phyloP scores from a whole-genome alignment of 2,329 filamentous ascomycete species.

The Shiraia sp. region DNA sequence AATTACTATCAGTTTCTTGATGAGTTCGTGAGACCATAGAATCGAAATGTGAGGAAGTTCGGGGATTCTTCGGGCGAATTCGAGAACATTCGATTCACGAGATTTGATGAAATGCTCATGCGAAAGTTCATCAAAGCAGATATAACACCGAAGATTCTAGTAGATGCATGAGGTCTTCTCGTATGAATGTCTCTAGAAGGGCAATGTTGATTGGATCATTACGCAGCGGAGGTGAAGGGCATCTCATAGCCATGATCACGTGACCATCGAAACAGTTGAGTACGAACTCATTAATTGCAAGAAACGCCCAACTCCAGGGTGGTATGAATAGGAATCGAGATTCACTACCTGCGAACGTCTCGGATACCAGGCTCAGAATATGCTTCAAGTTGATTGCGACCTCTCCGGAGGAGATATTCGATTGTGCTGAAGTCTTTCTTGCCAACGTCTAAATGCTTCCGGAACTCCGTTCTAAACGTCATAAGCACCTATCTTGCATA shows the following conservation, averaged over 20 bases:
- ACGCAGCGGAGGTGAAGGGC: no score
- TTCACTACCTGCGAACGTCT: slow-evolving; percentile 51
- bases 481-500: slow-evolving; percentile 6
- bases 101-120: slow-evolving; percentile 9
- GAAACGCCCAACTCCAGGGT: no score
- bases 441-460: slow-evolving; percentile 67
- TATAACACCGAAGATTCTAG: slow-evolving; percentile 5
- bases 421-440: slow-evolving; percentile 86
- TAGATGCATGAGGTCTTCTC: slow-evolving; percentile 2
- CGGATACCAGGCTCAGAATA: slow-evolving; percentile 81
- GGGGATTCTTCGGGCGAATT: slow-evolving; percentile 25
- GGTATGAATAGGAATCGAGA: no score
- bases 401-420: slow-evolving; percentile 82
- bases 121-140: neutral
- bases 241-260: slow-evolving; percentile 10
- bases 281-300: no score
- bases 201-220: no score
- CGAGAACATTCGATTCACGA: slow-evolving; percentile 25
- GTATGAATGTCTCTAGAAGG: neutral
- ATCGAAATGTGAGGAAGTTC: slow-evolving; percentile 23
- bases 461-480: slow-evolving; percentile 70
- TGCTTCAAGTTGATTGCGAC: slow-evolving; percentile 76
- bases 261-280: slow-evolving; percentile 1
- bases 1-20: slow-evolving; percentile 7
- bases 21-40: slow-evolving; percentile 11